A percentile compares a stretch with the other conserved stretches of the same genome.
Conservation (phyloP, 108 stramenopile genomes). For the Cylindrotheca closterium region DNA sequence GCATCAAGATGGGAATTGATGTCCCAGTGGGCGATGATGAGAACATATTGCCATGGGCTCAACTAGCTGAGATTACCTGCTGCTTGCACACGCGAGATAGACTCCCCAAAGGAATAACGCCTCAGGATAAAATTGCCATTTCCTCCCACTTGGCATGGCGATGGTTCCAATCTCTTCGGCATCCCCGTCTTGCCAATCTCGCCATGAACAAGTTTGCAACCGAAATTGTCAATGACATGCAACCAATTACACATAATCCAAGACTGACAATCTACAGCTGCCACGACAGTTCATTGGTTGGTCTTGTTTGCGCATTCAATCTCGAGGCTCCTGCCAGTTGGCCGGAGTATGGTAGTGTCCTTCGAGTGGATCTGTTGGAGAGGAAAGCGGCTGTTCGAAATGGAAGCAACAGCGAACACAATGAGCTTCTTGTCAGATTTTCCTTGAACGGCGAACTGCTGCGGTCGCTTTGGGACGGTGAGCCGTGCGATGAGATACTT, state of each 20-base stretch:
- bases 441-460: neutral
- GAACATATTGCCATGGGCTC: slow-evolving; percentile 41
- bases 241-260: slow-evolving; percentile 36
- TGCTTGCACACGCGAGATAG: slow-evolving; percentile 57
- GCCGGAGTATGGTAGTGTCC: slow-evolving; percentile 76
- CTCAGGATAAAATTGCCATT: slow-evolving; percentile 59
- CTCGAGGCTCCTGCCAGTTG: slow-evolving; percentile 64
- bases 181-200: slow-evolving; percentile 63
- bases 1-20: slow-evolving; percentile 69
- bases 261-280: slow-evolving; percentile 63
- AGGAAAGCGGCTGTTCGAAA: neutral
- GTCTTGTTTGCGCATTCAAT: slow-evolving; percentile 69
- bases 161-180: slow-evolving; percentile 73
- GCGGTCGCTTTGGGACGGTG: neutral
- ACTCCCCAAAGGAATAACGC: slow-evolving; percentile 55
- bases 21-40: neutral
- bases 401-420: neutral
- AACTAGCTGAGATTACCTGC: slow-evolving; percentile 73
- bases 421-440: neutral
- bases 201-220: slow-evolving; percentile 69
- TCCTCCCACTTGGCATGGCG: slow-evolving; percentile 65
- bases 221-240: slow-evolving; percentile 41
- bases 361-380: slow-evolving; percentile 74
- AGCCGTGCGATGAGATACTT: neutral
- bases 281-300: slow-evolving; percentile 84